Evolutionary conservation across 768 basidiomycete genomes (phyloP).

Genomic region (Hygrocybe punicea): DNA sequence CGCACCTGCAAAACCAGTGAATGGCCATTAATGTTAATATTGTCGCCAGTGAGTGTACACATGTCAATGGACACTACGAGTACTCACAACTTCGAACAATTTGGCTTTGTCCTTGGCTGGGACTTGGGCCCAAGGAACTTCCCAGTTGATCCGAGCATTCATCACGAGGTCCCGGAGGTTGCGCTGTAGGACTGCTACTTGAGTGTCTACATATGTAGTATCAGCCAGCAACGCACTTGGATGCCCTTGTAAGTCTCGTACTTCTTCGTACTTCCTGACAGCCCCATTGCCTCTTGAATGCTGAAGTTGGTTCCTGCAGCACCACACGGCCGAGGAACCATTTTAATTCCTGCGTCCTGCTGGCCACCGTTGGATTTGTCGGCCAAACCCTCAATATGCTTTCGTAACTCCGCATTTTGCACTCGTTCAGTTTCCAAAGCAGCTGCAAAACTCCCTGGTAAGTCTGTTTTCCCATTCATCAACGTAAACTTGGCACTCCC

Average conservation of each 20-base stretch:
- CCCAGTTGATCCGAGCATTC: conserved; percentile 1
- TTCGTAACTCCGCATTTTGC: neutral
- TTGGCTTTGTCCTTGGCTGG: neutral
- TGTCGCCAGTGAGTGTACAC: neutral
- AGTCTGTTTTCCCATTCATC: neutral
- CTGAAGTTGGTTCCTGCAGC: conserved; percentile 13
- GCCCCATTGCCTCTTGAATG: conserved; percentile 12
- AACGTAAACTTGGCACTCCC: neutral
- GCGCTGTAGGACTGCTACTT: neutral
- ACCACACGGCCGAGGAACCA: conserved; percentile 9
- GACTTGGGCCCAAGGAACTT: neutral
- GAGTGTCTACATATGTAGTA: neutral
- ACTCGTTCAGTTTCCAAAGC: neutral
- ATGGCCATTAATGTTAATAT: neutral
- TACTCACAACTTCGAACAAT: conserved; percentile 1
- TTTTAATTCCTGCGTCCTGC: neutral
- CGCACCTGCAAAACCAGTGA: neutral
- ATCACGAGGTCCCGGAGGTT: neutral
- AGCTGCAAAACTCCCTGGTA: neutral
- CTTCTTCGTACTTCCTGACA: conserved; percentile 3
- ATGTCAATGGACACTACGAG: neutral
- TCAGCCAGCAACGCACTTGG: conserved; percentile 2
- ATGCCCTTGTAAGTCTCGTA: conserved; percentile 6
- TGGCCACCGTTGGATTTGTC: neutral
- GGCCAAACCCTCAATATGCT: neutral